Evolutionary conservation across 768 basidiomycete species (phyloP), one percentile per base, ranked within the genome.

Genomic region (Mycena floridula): DNA sequence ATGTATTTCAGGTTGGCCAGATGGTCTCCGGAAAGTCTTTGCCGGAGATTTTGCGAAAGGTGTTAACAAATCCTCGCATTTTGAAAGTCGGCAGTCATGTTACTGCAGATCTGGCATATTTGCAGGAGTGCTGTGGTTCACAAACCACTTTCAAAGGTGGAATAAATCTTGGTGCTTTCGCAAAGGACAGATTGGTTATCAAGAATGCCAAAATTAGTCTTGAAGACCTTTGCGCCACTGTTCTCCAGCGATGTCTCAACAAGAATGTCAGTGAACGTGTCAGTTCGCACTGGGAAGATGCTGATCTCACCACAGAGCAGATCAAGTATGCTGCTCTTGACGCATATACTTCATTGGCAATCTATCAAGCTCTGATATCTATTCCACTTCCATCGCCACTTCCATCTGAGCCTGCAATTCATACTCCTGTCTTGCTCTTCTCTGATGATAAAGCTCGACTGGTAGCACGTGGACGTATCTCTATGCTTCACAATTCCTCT

Each of bases 61-160:
- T 41, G 20, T 40, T 35, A 11, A 37, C 36, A 35, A 36, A 38
- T 22, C 20, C 42, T 5, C 42, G 24, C 18, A 42, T 48, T 20
- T 28, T 49, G 21, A 49, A 49, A 37, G 48, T 42, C 32, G 48
- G 48, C 2, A 38, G 48, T 13, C 37, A 44, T 22, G 43, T 49
- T 38, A 49, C 39, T 22, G 37, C n/a, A 15, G 48, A 49, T 28
- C 36, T 49, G 7, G 30, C 20, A 13, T 37, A 28, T n/a, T 43
- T 49, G 5, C 43, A 37, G 18, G 37, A 21, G 20, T 27, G 37
- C 5, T 27, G 43, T 9, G 37, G 48, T 23, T 30, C 28, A 30
- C 36, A 41, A 25, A 27, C 27, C 6, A 22, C 36, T 30, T 48
- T 48, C 28, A 21, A 21, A 11, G 48, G 48, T 7, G 42, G 43